These are phyloP conservation scores for Talaromyces nanjingensis DNA, from an alignment of 495 filamentous ascomycete species.

Conservation along the genomic window DNA sequence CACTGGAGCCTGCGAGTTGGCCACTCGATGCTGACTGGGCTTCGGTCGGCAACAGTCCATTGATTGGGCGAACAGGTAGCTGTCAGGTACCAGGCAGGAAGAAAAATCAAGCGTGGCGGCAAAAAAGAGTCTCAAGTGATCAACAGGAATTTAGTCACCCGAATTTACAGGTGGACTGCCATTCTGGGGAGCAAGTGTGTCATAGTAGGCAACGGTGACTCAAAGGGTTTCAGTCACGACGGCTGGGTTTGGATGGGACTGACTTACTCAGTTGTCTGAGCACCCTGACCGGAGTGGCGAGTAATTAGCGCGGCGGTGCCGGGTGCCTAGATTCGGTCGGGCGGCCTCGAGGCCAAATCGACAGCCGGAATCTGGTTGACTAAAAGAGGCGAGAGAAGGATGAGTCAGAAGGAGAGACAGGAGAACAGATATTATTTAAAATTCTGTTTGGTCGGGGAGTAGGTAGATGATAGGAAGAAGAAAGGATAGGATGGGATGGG, in stretches of 20 bases:
- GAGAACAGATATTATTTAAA: not conserved
- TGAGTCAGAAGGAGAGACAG: not conserved
- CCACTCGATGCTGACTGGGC: not conserved
- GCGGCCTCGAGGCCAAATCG: not conserved
- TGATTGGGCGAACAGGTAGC: not conserved
- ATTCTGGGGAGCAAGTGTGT: not conserved
- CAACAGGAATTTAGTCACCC: not conserved
- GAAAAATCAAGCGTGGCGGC: not conserved
- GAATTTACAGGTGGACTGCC: not conserved
- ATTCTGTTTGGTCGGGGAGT: not conserved
- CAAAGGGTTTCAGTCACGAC: not conserved
- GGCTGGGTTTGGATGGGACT: not conserved
- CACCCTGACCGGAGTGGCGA: slow-evolving; percentile 3
- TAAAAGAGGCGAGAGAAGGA: not conserved
- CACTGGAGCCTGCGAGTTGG: slow-evolving; percentile 6
- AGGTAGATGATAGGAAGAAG: not conserved
- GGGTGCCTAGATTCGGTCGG: slow-evolving; percentile 3
- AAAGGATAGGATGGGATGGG: not conserved
- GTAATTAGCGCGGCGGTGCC: not conserved
- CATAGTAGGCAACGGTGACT: slow-evolving; percentile 9
- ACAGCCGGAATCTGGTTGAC: not conserved
- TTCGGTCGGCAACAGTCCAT: not conserved
- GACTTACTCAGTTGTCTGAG: slow-evolving; percentile 2
- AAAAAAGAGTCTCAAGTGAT: slow-evolving; percentile 4
- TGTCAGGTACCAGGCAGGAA: slow-evolving; percentile 5